Evolutionary conservation across 2,329 filamentous ascomycete genomes (phyloP).

Genomic region (Clarireedia homoeocarpa): DNA sequence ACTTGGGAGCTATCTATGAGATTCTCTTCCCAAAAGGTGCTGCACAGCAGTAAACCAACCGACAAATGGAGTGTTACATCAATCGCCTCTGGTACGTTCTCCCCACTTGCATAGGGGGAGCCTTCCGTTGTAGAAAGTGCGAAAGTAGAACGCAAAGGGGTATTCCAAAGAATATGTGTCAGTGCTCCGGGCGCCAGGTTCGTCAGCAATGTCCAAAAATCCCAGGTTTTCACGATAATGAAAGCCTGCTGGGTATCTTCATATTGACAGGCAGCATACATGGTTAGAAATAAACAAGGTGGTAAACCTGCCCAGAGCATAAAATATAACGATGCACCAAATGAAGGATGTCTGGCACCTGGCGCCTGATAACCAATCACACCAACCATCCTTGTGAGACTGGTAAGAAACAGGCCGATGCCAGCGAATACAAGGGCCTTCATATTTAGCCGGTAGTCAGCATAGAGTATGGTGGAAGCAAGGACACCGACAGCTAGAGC

Average conservation of each 20-base stretch:
- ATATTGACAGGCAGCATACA: constrained; percentile 16
- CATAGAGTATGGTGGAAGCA: constrained; percentile 8
- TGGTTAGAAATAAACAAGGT: constrained; percentile 17
- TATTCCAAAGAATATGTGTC: constrained; percentile 20
- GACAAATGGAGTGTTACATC: constrained; percentile 21
- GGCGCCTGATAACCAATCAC: constrained; percentile 17
- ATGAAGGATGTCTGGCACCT: constrained; percentile 12
- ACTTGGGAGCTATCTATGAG: constrained; percentile 23
- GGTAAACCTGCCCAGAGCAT: constrained; percentile 21
- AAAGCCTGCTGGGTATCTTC: constrained; percentile 20
- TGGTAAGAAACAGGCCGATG: constrained; percentile 16
- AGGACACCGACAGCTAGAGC: constrained; percentile 14
- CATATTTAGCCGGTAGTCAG: constrained; percentile 22
- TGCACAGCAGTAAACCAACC: constrained; percentile 11
- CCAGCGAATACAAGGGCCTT: constrained; percentile 15
- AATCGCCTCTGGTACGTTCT: constrained; percentile 17
- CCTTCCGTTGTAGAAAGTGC: constrained; percentile 17
- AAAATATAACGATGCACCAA: constrained; percentile 16
- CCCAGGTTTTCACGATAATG: constrained; percentile 16
- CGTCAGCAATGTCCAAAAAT: constrained; percentile 10
- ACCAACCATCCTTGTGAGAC: constrained; percentile 19
- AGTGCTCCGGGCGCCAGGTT: constrained; percentile 19
- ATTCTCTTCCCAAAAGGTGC: constrained; percentile 14
- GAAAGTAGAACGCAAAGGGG: constrained; percentile 20
- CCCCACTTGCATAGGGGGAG: constrained; percentile 19